These are phyloP conservation scores for Chenopodium album DNA, from an alignment of 148 eudicot genomes.

Conservation along the genomic window DNA sequence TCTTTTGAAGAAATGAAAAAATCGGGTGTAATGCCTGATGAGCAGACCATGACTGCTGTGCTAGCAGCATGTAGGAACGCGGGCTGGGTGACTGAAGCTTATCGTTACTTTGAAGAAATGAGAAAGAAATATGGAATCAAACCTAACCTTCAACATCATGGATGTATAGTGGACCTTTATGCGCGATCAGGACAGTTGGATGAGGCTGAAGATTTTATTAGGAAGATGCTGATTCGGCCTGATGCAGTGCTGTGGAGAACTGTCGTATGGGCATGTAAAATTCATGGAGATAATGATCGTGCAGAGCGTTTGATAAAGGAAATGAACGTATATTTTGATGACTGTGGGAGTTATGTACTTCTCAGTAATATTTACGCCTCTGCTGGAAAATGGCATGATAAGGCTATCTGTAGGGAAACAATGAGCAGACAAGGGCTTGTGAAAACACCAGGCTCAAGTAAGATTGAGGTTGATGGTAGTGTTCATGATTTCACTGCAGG, in stretches of 20 bases:
- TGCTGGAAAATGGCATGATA: constrained; percentile 46
- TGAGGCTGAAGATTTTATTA: constrained; percentile 48
- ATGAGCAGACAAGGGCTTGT: constrained; percentile 38
- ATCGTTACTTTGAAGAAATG: constrained; percentile 29
- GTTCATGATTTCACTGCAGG: constrained; percentile 47
- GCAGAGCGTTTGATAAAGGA: constrained; percentile 44
- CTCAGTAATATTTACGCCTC: constrained; percentile 46
- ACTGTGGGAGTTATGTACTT: constrained; percentile 40
- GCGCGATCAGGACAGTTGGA: constrained; percentile 42
- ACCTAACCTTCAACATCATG: constrained; percentile 49
- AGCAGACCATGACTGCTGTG: constrained; percentile 47
- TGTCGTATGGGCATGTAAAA: constrained; percentile 47
- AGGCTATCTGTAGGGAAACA: constrained; percentile 36
- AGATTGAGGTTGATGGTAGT: constrained; percentile 41
- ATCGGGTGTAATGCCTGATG: constrained; percentile 43
- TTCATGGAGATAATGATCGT: constrained; percentile 45
- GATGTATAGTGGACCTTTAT: constrained; percentile 50
- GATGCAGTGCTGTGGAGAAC: constrained; percentile 52
- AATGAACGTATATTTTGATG: constrained; percentile 27
- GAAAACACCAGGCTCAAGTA: constrained; percentile 48
- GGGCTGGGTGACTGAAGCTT: constrained; percentile 41
- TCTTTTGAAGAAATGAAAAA: constrained; percentile 36
- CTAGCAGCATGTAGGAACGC: constrained; percentile 51
- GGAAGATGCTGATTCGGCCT: constrained; percentile 35
- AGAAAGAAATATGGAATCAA: constrained; percentile 30